A percentile compares a stretch with the other conserved stretches of the same genome.
phyloP scores from a whole-genome alignment of 2,329 filamentous ascomycete species.

The Diaporthe capsici region DNA sequence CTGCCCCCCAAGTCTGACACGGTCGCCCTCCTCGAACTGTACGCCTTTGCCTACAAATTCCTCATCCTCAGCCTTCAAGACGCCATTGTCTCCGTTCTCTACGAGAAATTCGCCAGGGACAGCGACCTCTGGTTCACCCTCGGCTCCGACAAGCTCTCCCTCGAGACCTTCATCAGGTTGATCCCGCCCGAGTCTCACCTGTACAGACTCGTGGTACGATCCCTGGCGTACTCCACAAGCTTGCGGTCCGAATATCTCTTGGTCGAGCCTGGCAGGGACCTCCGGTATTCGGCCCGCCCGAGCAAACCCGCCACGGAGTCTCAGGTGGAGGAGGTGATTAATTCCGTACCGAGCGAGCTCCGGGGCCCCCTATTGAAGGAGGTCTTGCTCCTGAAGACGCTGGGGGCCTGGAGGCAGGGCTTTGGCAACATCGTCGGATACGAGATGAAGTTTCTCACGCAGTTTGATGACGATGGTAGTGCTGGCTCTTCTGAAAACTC shows the following conservation, averaged over 20 bases:
- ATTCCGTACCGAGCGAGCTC: background rate
- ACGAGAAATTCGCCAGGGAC: background rate
- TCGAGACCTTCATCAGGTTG: background rate
- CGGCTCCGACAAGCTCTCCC: background rate
- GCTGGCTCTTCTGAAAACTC: no score
- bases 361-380: background rate
- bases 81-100: background rate
- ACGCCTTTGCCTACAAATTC: constrained; percentile 3
- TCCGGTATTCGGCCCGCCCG: background rate
- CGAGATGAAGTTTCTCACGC: background rate
- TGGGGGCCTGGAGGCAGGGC: background rate
- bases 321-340: background rate
- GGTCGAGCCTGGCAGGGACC: no score
- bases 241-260: no score
- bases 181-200: background rate
- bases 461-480: background rate
- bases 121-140: background rate
- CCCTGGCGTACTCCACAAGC: constrained; percentile 1
- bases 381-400: background rate
- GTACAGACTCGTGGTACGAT: background rate
- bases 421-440: background rate
- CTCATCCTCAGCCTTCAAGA: background rate
- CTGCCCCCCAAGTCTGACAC: background rate
- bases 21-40: background rate
- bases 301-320: background rate